Percentiles rank a stretch among this genome's conserved stretches.
phyloP scores from a whole-genome alignment of 2,329 filamentous ascomycete species.

The Pestalotiopsis sp. region DNA sequence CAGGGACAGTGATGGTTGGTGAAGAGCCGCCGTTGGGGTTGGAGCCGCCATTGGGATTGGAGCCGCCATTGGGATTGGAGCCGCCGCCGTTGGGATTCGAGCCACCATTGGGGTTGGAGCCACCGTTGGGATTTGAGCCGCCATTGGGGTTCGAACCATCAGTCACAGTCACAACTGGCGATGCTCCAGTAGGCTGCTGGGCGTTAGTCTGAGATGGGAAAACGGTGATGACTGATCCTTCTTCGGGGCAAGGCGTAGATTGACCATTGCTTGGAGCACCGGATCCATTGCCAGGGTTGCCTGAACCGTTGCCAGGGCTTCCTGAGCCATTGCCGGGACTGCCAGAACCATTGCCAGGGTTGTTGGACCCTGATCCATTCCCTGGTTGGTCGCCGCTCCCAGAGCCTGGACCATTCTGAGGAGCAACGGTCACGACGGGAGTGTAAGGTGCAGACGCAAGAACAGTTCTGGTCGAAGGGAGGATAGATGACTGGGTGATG shows the following conservation, averaged over 20 bases:
- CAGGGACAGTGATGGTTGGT: not conserved
- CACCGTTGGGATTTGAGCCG: not conserved
- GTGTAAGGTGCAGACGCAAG: not conserved
- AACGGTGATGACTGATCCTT: conserved; percentile 5
- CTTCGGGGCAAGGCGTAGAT: conserved; percentile 11
- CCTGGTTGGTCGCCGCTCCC: conserved; percentile 11
- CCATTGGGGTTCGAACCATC: not conserved
- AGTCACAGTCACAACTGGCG: not conserved
- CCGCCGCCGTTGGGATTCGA: not conserved
- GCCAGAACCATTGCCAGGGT: conserved; percentile 14
- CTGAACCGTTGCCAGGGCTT: conserved; percentile 15
- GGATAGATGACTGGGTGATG: conserved; percentile 15
- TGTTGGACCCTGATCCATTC: conserved; percentile 3
- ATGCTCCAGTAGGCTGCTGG: conserved; percentile 1
- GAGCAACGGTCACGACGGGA: conserved; percentile 13
- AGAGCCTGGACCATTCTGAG: conserved; percentile 17
- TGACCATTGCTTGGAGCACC: conserved; percentile 11
- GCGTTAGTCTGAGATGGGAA: conserved; percentile 6
- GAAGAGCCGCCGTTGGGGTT: not conserved
- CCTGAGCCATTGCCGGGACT: conserved; percentile 17
- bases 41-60: conserved; percentile 6
- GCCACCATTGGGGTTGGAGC: not conserved
- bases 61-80: not conserved
- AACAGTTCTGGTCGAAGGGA: conserved; percentile 3
- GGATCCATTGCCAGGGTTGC: conserved; percentile 18